Percentiles rank a stretch among this genome's conserved stretches.
These are phyloP conservation scores for Sporisorium graminicola DNA, from an alignment of 1,284 basidiomycete genomes.

Conservation along the genomic window DNA sequence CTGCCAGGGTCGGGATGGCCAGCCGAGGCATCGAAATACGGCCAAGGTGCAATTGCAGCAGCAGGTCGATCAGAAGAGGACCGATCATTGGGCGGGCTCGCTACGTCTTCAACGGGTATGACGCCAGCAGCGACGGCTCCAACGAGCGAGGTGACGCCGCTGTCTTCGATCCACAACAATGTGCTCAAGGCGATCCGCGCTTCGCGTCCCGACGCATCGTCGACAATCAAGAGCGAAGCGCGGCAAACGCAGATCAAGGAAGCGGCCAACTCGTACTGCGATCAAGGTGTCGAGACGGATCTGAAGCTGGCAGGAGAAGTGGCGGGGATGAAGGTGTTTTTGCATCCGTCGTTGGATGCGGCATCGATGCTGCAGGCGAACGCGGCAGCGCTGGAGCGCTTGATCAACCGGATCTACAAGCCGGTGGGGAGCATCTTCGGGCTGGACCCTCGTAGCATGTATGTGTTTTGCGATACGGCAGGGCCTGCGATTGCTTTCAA, in stretches of 20 bases:
- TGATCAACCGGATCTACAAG: constrained; percentile 66
- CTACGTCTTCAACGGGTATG: constrained; percentile 3
- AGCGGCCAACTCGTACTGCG: constrained; percentile 70
- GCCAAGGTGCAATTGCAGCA: constrained; percentile 28
- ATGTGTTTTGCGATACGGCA: constrained; percentile 85
- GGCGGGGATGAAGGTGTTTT: constrained; percentile 69
- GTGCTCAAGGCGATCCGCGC: constrained; percentile 69
- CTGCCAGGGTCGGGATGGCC: constrained; percentile 27
- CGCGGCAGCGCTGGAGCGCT: constrained; percentile 64
- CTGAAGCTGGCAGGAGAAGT: constrained; percentile 70
- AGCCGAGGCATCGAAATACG: constrained; percentile 10
- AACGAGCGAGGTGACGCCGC: constrained; percentile 61
- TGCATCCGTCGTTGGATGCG: constrained; percentile 61
- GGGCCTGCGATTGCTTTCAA: constrained; percentile 95
- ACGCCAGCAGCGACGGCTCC: constrained; percentile 38
- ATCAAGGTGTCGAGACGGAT: constrained; percentile 67
- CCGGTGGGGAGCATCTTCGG: constrained; percentile 70
- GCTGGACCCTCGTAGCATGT: constrained; percentile 76
- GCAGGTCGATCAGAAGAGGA: constrained; percentile 38
- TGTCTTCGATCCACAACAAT: constrained; percentile 68
- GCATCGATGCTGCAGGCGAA: constrained; percentile 62
- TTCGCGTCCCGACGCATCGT: constrained; percentile 69
- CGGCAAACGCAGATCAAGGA: constrained; percentile 69
- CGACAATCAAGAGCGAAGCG: constrained; percentile 67
- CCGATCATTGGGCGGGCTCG: constrained; percentile 22